Evolutionary conservation across 2,329 filamentous ascomycete species (phyloP).

Genomic region (Alternaria arbusti): DNA sequence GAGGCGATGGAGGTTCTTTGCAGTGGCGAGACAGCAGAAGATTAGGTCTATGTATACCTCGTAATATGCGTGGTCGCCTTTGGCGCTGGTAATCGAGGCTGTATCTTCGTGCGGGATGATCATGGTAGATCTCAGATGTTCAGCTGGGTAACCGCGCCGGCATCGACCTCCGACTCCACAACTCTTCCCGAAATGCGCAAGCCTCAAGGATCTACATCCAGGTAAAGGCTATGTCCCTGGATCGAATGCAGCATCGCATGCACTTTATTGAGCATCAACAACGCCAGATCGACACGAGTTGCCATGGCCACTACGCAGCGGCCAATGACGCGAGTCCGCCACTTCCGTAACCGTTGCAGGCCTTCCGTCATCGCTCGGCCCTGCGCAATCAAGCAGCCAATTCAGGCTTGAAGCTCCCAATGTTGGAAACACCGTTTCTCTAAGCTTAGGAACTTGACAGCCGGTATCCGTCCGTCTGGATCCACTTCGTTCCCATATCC

Average conservation of each 20-base stretch:
- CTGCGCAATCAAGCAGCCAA: slow-evolving; percentile 8
- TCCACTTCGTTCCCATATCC: not conserved
- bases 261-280: not conserved
- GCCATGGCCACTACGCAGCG: not conserved
- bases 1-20: not conserved
- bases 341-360: slow-evolving; percentile 13
- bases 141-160: not conserved
- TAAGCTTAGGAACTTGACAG: not conserved
- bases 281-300: not conserved
- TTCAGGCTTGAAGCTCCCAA: not conserved
- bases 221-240: not conserved
- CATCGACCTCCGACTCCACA: not conserved
- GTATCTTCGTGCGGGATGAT: not conserved
- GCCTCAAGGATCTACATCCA: not conserved
- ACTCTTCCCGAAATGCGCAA: not conserved
- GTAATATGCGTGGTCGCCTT: not conserved
- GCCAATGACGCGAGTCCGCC: slow-evolving; percentile 10
- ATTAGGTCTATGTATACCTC: not conserved
- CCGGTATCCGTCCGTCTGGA: slow-evolving; percentile 7
- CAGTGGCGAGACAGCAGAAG: not conserved
- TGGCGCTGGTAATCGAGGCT: not conserved
- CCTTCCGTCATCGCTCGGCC: slow-evolving; percentile 12
- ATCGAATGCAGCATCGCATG: not conserved
- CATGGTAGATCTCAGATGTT: not conserved
- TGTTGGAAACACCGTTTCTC: slow-evolving; percentile 3